A percentile compares a stretch with the other conserved stretches of the same genome.
phyloP scores from a whole-genome alignment of 2,329 filamentous ascomycete genomes.

The Colletotrichum cordylinicola region DNA sequence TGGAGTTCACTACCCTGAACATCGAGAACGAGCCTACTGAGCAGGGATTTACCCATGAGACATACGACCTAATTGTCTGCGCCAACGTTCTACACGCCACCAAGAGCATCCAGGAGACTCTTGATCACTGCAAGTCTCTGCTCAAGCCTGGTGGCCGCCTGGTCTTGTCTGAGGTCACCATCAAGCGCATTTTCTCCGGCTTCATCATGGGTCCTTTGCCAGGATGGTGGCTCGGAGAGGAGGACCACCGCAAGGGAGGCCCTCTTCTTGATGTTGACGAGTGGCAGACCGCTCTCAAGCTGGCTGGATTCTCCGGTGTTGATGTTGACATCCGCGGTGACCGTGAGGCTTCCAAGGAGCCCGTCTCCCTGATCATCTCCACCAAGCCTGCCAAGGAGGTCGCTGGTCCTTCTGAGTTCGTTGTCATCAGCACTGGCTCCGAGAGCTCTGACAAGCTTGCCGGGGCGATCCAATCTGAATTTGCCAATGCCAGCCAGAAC shows the following conservation, averaged over 20 bases:
- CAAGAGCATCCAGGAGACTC: slow-evolving; percentile 27
- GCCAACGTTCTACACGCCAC: slow-evolving; percentile 36
- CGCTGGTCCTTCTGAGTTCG: background rate
- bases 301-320: slow-evolving; percentile 17
- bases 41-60: slow-evolving; percentile 38
- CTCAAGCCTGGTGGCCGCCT: slow-evolving; percentile 35
- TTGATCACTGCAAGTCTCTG: slow-evolving; percentile 23
- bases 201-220: slow-evolving; percentile 37
- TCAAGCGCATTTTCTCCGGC: slow-evolving; percentile 22
- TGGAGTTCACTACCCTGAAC: slow-evolving; percentile 31
- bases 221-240: slow-evolving; percentile 42
- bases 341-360: slow-evolving; percentile 10
- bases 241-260: slow-evolving; percentile 19
- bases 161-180: slow-evolving; percentile 30
- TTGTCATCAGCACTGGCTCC: background rate
- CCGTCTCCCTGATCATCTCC: slow-evolving; percentile 12
- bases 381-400: slow-evolving; percentile 1
- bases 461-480: background rate
- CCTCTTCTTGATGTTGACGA: slow-evolving; percentile 3
- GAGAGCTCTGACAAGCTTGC: background rate
- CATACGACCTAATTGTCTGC: slow-evolving; percentile 42
- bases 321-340: slow-evolving; percentile 19
- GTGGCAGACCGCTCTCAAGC: slow-evolving; percentile 13
- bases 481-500: background rate
- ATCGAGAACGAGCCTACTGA: slow-evolving; percentile 33